Conservation (phyloP, 2,329 filamentous ascomycete species). For the Didymella exigua region DNA sequence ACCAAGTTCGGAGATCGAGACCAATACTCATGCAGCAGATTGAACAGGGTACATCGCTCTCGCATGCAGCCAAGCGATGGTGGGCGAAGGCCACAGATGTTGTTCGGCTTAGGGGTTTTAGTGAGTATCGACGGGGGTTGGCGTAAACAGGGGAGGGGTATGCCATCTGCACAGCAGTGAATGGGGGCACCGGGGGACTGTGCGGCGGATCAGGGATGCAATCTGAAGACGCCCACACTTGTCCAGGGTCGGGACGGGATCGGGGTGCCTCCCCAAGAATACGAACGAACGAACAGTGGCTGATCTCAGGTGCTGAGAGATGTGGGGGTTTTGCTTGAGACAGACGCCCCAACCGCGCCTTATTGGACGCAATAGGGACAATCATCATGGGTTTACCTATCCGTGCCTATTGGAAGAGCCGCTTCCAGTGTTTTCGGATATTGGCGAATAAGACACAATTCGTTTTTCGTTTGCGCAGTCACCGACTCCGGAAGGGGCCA, state of each 20-base stretch:
- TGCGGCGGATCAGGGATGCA: constrained; percentile 37
- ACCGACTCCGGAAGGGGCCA: neutral
- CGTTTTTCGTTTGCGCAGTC: neutral
- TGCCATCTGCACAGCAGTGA: constrained; percentile 23
- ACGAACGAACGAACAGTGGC: constrained; percentile 33
- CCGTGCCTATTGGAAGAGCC: constrained; percentile 17
- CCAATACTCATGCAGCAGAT: constrained; percentile 40
- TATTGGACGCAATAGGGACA: constrained; percentile 29
- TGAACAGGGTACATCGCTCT: constrained; percentile 39
- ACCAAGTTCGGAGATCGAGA: constrained; percentile 38
- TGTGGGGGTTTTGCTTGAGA: constrained; percentile 39
- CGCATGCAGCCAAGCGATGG: constrained; percentile 44
- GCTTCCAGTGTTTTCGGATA: neutral
- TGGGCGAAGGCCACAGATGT: constrained; percentile 30
- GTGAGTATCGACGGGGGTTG: constrained; percentile 34
- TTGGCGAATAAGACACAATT: constrained; percentile 5
- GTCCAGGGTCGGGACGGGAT: constrained; percentile 32
- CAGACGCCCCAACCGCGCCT: constrained; percentile 33
- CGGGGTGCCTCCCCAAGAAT: constrained; percentile 31
- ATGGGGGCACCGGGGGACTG: constrained; percentile 31
- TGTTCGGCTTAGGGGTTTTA: constrained; percentile 41
- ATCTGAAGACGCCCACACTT: constrained; percentile 31
- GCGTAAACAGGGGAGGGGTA: constrained; percentile 27
- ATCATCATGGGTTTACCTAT: constrained; percentile 12
- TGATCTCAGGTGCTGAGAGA: constrained; percentile 38